Evolutionary conservation across 2,329 filamentous ascomycete genomes (phyloP).

Genomic region (Aspergillus ibericus): DNA sequence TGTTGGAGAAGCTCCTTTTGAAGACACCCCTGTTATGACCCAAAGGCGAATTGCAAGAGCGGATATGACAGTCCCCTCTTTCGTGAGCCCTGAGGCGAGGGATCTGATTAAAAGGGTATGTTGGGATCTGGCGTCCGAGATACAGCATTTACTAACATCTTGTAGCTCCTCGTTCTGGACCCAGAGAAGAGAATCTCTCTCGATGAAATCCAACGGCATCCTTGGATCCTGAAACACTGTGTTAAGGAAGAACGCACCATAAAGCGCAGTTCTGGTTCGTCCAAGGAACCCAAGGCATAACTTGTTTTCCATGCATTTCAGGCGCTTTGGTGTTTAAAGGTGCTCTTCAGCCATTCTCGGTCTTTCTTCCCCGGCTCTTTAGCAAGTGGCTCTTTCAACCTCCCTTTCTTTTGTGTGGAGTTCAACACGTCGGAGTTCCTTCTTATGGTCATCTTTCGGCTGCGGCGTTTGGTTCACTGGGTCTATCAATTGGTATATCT

Average conservation of each 20-base stretch:
- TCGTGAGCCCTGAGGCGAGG: constrained; percentile 84
- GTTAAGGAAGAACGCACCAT: constrained; percentile 53
- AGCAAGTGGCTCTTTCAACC: background rate
- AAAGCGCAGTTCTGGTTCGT: constrained; percentile 44
- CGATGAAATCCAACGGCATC: constrained; percentile 83
- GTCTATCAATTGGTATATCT: background rate
- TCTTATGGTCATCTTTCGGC: background rate
- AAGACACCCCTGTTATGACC: constrained; percentile 93
- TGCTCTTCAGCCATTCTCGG: constrained; percentile 8
- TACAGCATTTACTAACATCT: constrained; percentile 21
- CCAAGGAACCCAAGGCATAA: constrained; percentile 36
- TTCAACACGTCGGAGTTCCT: background rate
- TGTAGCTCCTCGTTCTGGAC: constrained; percentile 80
- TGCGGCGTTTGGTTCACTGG: background rate
- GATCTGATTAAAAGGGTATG: constrained; percentile 86
- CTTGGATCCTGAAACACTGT: constrained; percentile 97
- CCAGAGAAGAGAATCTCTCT: constrained; percentile 90
- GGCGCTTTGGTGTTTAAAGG: constrained; percentile 20
- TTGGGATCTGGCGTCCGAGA: background rate
- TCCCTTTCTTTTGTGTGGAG: background rate
- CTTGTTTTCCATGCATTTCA: constrained; percentile 18
- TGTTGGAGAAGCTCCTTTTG: constrained; percentile 93
- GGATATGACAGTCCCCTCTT: constrained; percentile 89
- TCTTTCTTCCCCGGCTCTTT: background rate
- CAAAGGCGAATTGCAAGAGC: constrained; percentile 82